Conservation (phyloP, 345 rosid species). For the Kandelia obovata region DNA sequence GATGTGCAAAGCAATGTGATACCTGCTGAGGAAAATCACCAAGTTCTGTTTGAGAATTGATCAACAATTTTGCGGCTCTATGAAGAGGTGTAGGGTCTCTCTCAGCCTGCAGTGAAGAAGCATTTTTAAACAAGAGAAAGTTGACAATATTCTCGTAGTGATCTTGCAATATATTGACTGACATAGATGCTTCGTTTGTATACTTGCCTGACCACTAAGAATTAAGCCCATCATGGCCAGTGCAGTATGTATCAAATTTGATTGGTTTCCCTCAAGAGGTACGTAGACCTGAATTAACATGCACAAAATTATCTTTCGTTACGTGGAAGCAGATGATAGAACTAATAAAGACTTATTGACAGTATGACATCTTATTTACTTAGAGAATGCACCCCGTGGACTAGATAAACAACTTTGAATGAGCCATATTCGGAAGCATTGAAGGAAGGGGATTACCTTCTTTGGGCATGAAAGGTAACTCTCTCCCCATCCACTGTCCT, state of each 20-base stretch:
- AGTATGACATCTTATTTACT: too few species aligned
- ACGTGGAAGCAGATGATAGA: not conserved
- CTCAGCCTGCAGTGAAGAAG: not conserved
- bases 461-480: conserved; percentile 23
- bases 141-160: too few species aligned
- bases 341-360: not conserved
- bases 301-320: not conserved
- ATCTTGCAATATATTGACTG: not conserved
- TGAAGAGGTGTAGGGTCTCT: conserved; percentile 14
- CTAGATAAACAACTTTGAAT: too few species aligned
- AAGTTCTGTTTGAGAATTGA: conserved; percentile 14
- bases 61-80: conserved; percentile 15
- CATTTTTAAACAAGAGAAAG: too few species aligned
- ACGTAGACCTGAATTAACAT: conserved; percentile 7
- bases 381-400: too few species aligned
- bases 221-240: conserved; percentile 27
- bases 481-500: conserved; percentile 30
- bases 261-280: conserved; percentile 13
- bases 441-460: conserved; percentile 1
- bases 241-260: conserved; percentile 18
- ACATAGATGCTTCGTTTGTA: not conserved
- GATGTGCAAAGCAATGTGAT: not conserved
- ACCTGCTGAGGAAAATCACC: conserved; percentile 25
- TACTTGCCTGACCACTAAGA: conserved; percentile 15
- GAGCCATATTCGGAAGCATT: not conserved